phyloP scores from a whole-genome alignment of 2,329 filamentous ascomycete species.

The Ophiostoma montium region DNA sequence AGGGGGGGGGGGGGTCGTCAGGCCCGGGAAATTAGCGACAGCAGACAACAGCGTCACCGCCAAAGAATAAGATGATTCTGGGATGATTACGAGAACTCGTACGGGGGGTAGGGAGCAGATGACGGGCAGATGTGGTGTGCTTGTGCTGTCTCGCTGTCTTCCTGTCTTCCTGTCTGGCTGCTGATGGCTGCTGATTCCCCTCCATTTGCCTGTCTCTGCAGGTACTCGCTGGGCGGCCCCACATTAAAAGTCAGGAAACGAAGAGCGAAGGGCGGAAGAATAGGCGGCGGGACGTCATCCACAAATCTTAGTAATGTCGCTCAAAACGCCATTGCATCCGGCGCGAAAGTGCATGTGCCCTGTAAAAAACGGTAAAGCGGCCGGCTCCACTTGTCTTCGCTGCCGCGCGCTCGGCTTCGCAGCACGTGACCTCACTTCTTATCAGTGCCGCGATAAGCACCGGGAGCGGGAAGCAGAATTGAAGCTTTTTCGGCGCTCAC shows the following conservation, averaged over 20 bases:
- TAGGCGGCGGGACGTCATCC: conserved; percentile 2
- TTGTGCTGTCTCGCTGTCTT: neutral
- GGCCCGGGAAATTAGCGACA: neutral
- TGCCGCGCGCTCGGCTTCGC: too few species aligned
- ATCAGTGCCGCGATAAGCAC: neutral
- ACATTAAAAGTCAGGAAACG: neutral
- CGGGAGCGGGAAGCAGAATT: neutral
- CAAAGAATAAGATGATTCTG: neutral
- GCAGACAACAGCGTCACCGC: neutral
- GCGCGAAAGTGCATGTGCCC: neutral
- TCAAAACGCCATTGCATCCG: neutral
- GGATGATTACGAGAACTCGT: neutral
- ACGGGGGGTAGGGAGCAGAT: neutral
- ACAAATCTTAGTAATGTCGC: neutral
- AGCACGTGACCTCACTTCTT: neutral
- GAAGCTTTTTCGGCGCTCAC: neutral
- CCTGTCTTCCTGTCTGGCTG: neutral
- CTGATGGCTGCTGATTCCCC: neutral
- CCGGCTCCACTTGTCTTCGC: neutral
- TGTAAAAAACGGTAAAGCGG: neutral
- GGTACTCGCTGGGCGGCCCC: neutral
- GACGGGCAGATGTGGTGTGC: neutral
- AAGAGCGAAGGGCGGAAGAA: neutral
- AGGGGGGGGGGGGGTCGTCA: neutral
- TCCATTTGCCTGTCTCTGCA: neutral